Evolutionary conservation across 306 rosid species (phyloP).

Genomic region (Luffa acutangula): DNA sequence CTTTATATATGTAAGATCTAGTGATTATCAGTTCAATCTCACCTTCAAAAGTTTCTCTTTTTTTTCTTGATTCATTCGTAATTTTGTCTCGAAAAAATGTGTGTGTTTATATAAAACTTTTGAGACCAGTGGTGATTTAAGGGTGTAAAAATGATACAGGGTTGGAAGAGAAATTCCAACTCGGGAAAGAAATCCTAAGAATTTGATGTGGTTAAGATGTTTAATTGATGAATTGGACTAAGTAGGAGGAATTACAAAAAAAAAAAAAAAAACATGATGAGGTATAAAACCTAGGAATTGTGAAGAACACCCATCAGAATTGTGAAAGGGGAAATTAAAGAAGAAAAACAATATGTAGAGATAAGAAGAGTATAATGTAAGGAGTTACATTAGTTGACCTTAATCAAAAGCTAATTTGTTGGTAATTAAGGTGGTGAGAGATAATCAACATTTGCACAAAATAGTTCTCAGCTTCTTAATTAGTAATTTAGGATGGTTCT

Average conservation of each 20-base stretch:
- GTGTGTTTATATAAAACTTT: not conserved
- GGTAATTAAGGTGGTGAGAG: not conserved
- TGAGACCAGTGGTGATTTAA: not conserved
- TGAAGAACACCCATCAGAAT: not conserved
- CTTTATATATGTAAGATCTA: conserved; percentile 7
- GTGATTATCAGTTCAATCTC: not conserved
- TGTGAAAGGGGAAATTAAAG: not conserved
- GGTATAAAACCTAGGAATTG: not conserved
- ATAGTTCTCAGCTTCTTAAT: not conserved
- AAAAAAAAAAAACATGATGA: not conserved
- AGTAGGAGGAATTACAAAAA: not conserved
- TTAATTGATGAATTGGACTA: not conserved
- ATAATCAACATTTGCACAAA: not conserved
- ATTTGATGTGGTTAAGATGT: not conserved
- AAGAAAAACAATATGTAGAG: not conserved
- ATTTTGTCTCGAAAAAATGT: not conserved
- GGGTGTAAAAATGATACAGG: not conserved
- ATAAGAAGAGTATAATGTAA: not conserved
- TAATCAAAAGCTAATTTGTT: too few relatives aligned
- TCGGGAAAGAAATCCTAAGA: not conserved
- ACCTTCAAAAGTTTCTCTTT: not conserved
- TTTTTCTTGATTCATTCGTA: not conserved
- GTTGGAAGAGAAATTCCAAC: not conserved
- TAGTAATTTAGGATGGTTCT: not conserved
- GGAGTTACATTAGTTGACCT: not conserved